Evolutionary conservation across 352 stramenopile species (phyloP).

Genomic region (Globisporangium splendens): DNA sequence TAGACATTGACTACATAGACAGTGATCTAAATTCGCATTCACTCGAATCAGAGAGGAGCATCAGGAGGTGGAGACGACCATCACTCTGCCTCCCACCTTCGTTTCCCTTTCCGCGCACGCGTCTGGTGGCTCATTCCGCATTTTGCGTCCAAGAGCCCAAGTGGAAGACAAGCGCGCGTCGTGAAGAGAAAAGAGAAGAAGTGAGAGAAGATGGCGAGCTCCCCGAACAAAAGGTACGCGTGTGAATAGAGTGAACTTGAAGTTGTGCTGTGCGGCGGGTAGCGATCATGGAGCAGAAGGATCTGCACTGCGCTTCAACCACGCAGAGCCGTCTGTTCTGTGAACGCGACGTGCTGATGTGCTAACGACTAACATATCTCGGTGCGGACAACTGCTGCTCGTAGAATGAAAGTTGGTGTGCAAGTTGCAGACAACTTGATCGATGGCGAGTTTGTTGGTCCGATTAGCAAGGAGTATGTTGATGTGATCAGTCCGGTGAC

Average conservation of each 20-base stretch:
- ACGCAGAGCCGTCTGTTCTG: too few relatives aligned
- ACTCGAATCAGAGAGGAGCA: slow-evolving; percentile 1
- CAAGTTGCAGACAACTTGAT: slow-evolving; percentile 63
- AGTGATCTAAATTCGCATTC: not conserved
- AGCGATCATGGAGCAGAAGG: too few relatives aligned
- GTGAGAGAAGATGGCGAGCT: slow-evolving; percentile 18
- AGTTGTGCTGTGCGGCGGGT: not conserved
- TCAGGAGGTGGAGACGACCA: not conserved
- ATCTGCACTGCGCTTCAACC: too few relatives aligned
- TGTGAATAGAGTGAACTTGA: not conserved
- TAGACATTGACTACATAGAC: too few relatives aligned
- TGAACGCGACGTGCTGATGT: too few relatives aligned
- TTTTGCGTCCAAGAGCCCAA: slow-evolving; percentile 6
- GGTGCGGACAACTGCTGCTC: not conserved
- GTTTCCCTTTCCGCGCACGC: slow-evolving; percentile 2
- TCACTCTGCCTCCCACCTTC: not conserved
- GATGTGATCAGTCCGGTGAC: slow-evolving; percentile 67
- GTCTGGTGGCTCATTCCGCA: slow-evolving; percentile 4
- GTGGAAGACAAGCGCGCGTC: not conserved
- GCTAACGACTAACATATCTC: not conserved
- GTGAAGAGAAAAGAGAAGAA: not conserved
- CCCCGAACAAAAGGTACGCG: slow-evolving; percentile 23
- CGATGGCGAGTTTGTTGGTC: slow-evolving; percentile 51
- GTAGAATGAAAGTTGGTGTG: slow-evolving; percentile 12
- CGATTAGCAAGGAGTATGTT: slow-evolving; percentile 36